Percentiles rank a stretch among this genome's conserved stretches.
phyloP scores from a whole-genome alignment of 768 basidiomycete species.

The Boletus sensibilis region DNA sequence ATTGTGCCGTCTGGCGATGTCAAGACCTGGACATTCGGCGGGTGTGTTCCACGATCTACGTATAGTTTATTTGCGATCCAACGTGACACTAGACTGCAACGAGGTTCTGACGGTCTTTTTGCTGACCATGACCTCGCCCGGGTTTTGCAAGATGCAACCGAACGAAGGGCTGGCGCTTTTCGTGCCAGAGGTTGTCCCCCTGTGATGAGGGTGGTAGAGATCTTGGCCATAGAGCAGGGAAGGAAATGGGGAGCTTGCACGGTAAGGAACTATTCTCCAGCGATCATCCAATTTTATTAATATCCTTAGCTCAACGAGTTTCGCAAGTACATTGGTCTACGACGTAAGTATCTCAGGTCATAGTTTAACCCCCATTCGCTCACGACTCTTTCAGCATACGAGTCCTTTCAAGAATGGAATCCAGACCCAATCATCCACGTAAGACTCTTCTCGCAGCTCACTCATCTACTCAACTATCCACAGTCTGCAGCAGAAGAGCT shows the following conservation, averaged over 20 bases:
- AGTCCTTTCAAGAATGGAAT: slow-evolving; percentile 72
- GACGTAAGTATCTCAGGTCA: slow-evolving; percentile 43
- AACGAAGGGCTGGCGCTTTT: slow-evolving; percentile 58
- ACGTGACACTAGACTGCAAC: slow-evolving; percentile 41
- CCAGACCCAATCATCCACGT: slow-evolving; percentile 55
- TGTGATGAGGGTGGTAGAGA: slow-evolving; percentile 63
- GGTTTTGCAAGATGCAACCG: slow-evolving; percentile 62
- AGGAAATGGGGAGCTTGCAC: slow-evolving; percentile 73
- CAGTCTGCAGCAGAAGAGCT: slow-evolving; percentile 63
- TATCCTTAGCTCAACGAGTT: slow-evolving; percentile 62
- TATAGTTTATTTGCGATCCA: background rate
- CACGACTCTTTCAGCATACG: slow-evolving; percentile 47
- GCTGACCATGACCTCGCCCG: slow-evolving; percentile 60
- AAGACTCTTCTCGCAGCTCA: slow-evolving; percentile 16
- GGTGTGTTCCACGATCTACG: slow-evolving; percentile 29
- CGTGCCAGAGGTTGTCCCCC: slow-evolving; percentile 68
- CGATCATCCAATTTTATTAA: background rate
- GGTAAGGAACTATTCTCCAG: slow-evolving; percentile 37
- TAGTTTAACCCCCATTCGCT: background rate
- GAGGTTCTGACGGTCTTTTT: slow-evolving; percentile 56
- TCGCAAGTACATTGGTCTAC: slow-evolving; percentile 66
- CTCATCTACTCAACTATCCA: background rate
- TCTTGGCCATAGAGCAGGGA: slow-evolving; percentile 65
- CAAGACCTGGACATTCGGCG: slow-evolving; percentile 54
- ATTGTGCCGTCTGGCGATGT: slow-evolving; percentile 19